Conservation (phyloP, 306 rosid genomes). For the Cucumis cinereus region DNA sequence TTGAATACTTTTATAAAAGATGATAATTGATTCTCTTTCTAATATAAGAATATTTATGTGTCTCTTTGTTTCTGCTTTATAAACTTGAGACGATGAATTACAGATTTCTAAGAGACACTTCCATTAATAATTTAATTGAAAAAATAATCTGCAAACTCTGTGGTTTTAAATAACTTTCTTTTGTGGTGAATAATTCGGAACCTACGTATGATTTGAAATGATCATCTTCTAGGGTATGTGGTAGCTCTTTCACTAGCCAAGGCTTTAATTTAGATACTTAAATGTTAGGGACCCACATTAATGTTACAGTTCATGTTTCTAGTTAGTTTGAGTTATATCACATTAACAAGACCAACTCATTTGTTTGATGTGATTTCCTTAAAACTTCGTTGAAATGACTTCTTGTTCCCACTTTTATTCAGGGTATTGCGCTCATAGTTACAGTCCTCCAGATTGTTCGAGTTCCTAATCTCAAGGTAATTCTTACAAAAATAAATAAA, state of each 20-base stretch:
- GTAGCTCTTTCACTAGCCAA: neutral
- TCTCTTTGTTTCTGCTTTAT: neutral
- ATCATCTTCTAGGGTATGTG: neutral
- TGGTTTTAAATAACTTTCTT: neutral
- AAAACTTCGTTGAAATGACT: neutral
- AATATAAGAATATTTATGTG: neutral
- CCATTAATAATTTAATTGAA: neutral
- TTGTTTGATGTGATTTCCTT: neutral
- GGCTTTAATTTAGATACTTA: neutral
- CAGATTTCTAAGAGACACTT: neutral
- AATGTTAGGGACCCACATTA: neutral
- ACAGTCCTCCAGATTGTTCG: constrained; percentile 98
- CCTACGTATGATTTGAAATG: neutral
- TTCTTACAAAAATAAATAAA: neutral
- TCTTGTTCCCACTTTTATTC: constrained; percentile 11
- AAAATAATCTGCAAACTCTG: neutral
- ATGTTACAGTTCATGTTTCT: neutral
- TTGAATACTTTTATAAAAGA: neutral
- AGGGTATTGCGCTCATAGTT: constrained; percentile 89
- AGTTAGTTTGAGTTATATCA: neutral
- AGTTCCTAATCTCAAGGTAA: constrained; percentile 97
- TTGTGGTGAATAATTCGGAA: neutral
- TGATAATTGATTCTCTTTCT: neutral
- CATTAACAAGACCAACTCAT: neutral
- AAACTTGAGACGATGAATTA: neutral